Conservation (phyloP, 208 protist species). For the Trypanosoma scelopori region DNA sequence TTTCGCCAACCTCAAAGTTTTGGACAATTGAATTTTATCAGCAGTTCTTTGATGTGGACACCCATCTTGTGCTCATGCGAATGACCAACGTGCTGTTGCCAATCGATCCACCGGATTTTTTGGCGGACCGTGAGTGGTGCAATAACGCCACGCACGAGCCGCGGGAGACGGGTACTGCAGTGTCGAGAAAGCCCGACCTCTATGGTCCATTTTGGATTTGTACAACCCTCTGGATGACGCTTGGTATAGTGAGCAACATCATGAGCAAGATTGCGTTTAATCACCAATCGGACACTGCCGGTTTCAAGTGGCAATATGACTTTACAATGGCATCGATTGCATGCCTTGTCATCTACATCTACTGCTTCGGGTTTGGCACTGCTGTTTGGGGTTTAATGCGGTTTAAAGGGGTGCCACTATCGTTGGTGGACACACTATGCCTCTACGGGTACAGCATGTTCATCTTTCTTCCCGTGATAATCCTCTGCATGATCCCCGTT, state of each 20-base stretch:
- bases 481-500: conserved; percentile 78
- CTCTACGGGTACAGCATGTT: conserved; percentile 92
- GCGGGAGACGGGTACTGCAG: conserved; percentile 44
- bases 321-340: conserved; percentile 76
- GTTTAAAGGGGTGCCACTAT: conserved; percentile 74
- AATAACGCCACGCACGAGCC: conserved; percentile 24
- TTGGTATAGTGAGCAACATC: conserved; percentile 83
- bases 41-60: conserved; percentile 90
- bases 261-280: conserved; percentile 67
- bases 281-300: conserved; percentile 18
- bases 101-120: conserved; percentile 75
- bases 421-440: conserved; percentile 73
- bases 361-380: conserved; percentile 78
- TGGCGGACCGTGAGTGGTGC: conserved; percentile 81
- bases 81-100: conserved; percentile 70
- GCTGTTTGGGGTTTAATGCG: conserved; percentile 84
- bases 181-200: conserved; percentile 70
- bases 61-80: conserved; percentile 73
- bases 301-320: conserved; percentile 65
- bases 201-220: conserved; percentile 92
- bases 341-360: conserved; percentile 78
- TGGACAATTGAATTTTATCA: conserved; percentile 88
- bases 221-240: conserved; percentile 88
- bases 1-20: conserved; percentile 51
- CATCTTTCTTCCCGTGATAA: conserved; percentile 68